Percentiles rank a stretch among this genome's conserved stretches.
phyloP scores from a whole-genome alignment of 768 basidiomycete genomes.

The Termitomyces sp. region DNA sequence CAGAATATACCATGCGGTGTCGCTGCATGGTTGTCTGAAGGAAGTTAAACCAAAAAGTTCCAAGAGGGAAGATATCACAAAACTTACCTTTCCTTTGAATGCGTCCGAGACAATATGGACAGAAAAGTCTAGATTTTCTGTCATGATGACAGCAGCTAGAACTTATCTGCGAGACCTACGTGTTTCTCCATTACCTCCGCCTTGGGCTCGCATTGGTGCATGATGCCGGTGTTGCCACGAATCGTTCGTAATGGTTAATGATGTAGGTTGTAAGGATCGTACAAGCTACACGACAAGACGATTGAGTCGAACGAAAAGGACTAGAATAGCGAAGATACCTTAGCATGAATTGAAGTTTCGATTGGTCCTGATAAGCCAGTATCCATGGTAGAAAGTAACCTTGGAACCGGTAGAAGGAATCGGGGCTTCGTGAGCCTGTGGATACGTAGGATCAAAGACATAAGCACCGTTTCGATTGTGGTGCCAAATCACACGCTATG shows the following conservation, averaged over 20 bases:
- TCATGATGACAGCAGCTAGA: constrained; percentile 9
- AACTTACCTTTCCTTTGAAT: constrained; percentile 66
- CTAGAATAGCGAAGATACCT: constrained; percentile 32
- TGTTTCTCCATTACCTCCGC: constrained; percentile 68
- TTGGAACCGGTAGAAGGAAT: constrained; percentile 2
- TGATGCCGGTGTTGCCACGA: constrained; percentile 86
- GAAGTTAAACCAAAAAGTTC: constrained; percentile 1
- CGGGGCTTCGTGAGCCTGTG: constrained; percentile 4
- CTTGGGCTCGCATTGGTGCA: constrained; percentile 68
- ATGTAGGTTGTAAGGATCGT: constrained; percentile 51
- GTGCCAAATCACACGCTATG: neutral
- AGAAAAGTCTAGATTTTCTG: constrained; percentile 56
- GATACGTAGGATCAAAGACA: constrained; percentile 15
- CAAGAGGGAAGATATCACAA: no score
- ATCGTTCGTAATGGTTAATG: constrained; percentile 69
- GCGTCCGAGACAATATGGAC: constrained; percentile 65
- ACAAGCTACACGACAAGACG: constrained; percentile 44
- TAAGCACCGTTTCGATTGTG: constrained; percentile 4
- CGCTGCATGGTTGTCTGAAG: constrained; percentile 68
- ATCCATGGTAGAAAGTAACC: constrained; percentile 16
- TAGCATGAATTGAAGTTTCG: constrained; percentile 54
- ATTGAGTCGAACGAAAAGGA: constrained; percentile 13
- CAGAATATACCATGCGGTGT: constrained; percentile 73
- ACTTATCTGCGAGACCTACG: constrained; percentile 45
- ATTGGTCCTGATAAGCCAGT: constrained; percentile 37